Percentiles rank a stretch among this genome's conserved stretches.
Evolutionary conservation across 371 early-diverging fungal species (phyloP).

Genomic region (Lichtheimia hyalospora): DNA sequence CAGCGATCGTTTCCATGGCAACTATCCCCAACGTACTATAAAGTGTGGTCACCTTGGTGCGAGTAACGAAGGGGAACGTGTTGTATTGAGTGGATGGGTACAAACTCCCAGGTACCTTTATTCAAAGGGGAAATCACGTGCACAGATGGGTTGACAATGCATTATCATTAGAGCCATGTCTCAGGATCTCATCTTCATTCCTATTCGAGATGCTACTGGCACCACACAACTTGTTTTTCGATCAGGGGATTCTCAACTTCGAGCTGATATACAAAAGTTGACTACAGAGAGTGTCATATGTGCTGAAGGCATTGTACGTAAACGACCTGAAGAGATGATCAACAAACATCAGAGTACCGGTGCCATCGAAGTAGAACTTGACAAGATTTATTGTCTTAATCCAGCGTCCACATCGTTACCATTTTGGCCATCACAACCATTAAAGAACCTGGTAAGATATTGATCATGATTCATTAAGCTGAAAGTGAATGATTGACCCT

Average conservation of each 20-base stretch:
- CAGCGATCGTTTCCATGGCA: slow-evolving; percentile 38
- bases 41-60: slow-evolving; percentile 65
- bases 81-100: slow-evolving; percentile 78
- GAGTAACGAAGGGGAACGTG: slow-evolving; percentile 56
- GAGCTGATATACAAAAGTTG: slow-evolving; percentile 44
- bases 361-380: slow-evolving; percentile 73
- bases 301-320: slow-evolving; percentile 60
- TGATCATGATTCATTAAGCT: background rate
- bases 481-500: too few species aligned
- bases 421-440: slow-evolving; percentile 62
- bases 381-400: slow-evolving; percentile 67
- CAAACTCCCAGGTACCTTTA: slow-evolving; percentile 58
- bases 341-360: slow-evolving; percentile 57
- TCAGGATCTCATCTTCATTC: slow-evolving; percentile 64
- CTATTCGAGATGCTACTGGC: slow-evolving; percentile 69
- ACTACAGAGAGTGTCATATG: slow-evolving; percentile 68
- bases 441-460: slow-evolving; percentile 48
- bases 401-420: slow-evolving; percentile 69
- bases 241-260: slow-evolving; percentile 14
- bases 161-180: slow-evolving; percentile 51
- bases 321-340: slow-evolving; percentile 51
- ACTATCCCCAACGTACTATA: slow-evolving; percentile 66
- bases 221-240: slow-evolving; percentile 65
- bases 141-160: too few species aligned
- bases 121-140: too few species aligned